phyloP scores from a whole-genome alignment of 768 basidiomycete species.

The Rhizopogon vesiculosus region DNA sequence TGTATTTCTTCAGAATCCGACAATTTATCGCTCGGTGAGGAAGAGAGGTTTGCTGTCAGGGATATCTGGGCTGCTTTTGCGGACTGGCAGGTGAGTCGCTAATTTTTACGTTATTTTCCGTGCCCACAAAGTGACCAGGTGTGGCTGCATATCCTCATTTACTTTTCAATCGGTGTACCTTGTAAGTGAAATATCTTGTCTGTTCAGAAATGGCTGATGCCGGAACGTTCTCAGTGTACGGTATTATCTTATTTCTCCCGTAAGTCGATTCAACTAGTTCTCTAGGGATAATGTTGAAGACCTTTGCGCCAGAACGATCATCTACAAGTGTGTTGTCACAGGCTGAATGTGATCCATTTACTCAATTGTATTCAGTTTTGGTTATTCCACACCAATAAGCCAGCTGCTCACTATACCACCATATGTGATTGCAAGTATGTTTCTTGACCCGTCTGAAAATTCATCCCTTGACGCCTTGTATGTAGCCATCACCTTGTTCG shows the following conservation, averaged over 20 bases:
- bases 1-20: conserved; percentile 38
- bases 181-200: conserved; percentile 34
- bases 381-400: conserved; percentile 46
- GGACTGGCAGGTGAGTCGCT: conserved; percentile 56
- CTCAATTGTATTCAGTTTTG: conserved; percentile 40
- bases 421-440: conserved; percentile 57
- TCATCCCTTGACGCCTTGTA: not conserved
- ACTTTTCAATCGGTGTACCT: conserved; percentile 53
- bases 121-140: conserved; percentile 20
- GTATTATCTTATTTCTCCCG: conserved; percentile 62
- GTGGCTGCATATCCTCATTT: conserved; percentile 54
- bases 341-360: not conserved
- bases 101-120: not conserved
- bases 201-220: not conserved
- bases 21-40: conserved; percentile 54
- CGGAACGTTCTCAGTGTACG: conserved; percentile 41
- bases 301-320: conserved; percentile 45
- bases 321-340: conserved; percentile 34
- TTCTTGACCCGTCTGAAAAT: not conserved
- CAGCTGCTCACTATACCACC: conserved; percentile 67
- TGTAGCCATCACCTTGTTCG: conserved; percentile 46
- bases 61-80: conserved; percentile 49
- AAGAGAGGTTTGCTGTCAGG: conserved; percentile 51
- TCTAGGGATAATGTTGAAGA: not conserved
- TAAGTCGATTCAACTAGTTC: conserved; percentile 26